Evolutionary conservation across 2,329 filamentous ascomycete species (phyloP).

Genomic region (Colletotrichum shisoi): DNA sequence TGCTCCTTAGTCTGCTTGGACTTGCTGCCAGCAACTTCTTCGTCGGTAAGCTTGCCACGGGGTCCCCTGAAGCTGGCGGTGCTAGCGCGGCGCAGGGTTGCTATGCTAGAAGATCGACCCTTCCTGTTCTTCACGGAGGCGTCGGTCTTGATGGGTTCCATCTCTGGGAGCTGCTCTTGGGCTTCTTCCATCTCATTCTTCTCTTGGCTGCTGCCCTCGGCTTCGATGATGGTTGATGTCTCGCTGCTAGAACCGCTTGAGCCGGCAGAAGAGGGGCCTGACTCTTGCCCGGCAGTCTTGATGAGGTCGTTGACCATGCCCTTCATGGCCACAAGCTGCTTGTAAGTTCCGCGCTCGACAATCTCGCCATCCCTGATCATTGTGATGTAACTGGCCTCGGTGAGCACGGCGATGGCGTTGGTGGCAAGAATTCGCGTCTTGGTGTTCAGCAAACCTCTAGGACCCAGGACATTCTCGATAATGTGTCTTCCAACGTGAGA

Average conservation of each 20-base stretch:
- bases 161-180: constrained; percentile 76
- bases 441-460: constrained; percentile 78
- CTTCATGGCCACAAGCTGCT: constrained; percentile 91
- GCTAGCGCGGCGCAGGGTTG: constrained; percentile 87
- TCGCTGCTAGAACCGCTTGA: constrained; percentile 62
- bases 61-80: constrained; percentile 89
- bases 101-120: constrained; percentile 70
- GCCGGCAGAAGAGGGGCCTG: constrained; percentile 53
- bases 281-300: constrained; percentile 69
- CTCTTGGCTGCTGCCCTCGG: constrained; percentile 59
- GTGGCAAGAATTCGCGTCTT: constrained; percentile 95
- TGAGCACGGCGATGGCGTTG: constrained; percentile 90
- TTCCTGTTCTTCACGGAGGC: constrained; percentile 60
- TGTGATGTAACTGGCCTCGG: constrained; percentile 87
- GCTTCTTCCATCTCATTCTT: constrained; percentile 77
- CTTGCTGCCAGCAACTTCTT: constrained; percentile 78
- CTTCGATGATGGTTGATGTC: constrained; percentile 65
- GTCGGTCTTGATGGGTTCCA: constrained; percentile 75
- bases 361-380: constrained; percentile 84
- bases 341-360: constrained; percentile 87
- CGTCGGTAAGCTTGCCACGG: constrained; percentile 82
- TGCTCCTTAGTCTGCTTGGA: constrained; percentile 88
- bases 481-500: constrained; percentile 95
- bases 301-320: constrained; percentile 87
- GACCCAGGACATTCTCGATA: constrained; percentile 90